phyloP scores from a whole-genome alignment of 164 flowering plant species.

The Vitis riparia region DNA sequence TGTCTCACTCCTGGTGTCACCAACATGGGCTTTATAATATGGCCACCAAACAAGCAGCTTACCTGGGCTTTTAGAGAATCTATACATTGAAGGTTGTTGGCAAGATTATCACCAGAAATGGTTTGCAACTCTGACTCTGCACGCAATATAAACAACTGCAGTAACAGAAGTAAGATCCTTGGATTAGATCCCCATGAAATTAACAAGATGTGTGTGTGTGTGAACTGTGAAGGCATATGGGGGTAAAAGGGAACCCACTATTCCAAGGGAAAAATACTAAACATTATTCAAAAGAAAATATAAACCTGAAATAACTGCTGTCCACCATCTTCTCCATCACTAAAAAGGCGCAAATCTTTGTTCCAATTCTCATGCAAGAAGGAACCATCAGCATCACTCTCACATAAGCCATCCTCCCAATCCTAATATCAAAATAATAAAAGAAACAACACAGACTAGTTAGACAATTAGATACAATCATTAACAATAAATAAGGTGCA shows the following conservation, averaged over 20 bases:
- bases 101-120: conserved; percentile 43
- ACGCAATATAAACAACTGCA: conserved; percentile 79
- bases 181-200: not conserved
- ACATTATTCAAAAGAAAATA: not conserved
- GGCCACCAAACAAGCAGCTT: conserved; percentile 52
- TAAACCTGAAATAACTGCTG: conserved; percentile 78
- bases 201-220: not conserved
- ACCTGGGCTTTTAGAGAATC: conserved; percentile 53
- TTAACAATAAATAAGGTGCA: not conserved
- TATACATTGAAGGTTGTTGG: conserved; percentile 44
- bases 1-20: conserved; percentile 23
- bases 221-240: too few relatives aligned
- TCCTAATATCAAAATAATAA: conserved; percentile 42
- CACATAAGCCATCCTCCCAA: conserved; percentile 93
- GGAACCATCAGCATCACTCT: conserved; percentile 86
- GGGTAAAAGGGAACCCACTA: too few relatives aligned
- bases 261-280: not conserved
- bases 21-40: conserved; percentile 21
- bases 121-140: conserved; percentile 79
- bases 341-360: conserved; percentile 66
- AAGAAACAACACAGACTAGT: not conserved
- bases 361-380: conserved; percentile 87
- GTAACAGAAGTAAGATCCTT: not conserved
- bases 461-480: not conserved
- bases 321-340: conserved; percentile 83